These are phyloP conservation scores for Zopfia rhizophila DNA, from an alignment of 2,329 filamentous ascomycete genomes.

Conservation along the genomic window DNA sequence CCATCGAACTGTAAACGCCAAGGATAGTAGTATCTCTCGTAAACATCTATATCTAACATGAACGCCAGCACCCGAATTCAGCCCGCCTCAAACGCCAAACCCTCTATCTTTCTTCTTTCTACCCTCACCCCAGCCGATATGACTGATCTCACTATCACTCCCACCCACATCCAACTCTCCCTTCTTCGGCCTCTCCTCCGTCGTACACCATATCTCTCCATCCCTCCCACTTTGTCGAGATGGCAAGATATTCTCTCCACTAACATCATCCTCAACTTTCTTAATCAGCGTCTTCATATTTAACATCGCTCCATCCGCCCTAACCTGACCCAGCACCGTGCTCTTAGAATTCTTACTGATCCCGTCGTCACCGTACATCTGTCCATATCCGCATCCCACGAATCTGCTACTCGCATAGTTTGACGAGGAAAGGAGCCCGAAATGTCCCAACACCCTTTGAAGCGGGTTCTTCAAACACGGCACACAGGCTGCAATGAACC, in stretches of 20 bases:
- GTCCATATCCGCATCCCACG: constrained; percentile 14
- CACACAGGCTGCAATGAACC: constrained; percentile 30
- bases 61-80: too few relatives aligned
- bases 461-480: constrained; percentile 32
- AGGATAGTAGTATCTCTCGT: too few relatives aligned
- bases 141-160: too few relatives aligned
- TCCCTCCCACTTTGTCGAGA: constrained; percentile 4
- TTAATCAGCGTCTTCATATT: constrained; percentile 21
- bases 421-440: constrained; percentile 16
- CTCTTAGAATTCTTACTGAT: background rate
- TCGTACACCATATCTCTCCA: constrained; percentile 26
- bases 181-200: constrained; percentile 17
- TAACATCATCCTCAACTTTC: constrained; percentile 14
- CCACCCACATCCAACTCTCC: too few relatives aligned
- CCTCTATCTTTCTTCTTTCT: too few relatives aligned
- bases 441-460: constrained; percentile 23
- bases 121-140: too few relatives aligned
- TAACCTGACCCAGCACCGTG: too few relatives aligned
- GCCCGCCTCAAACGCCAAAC: too few relatives aligned
- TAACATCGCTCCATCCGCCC: background rate
- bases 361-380: constrained; percentile 16
- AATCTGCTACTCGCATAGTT: too few relatives aligned
- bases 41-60: too few relatives aligned
- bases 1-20: too few relatives aligned
- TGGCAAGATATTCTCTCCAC: constrained; percentile 20